Evolutionary conservation across 768 basidiomycete species (phyloP), one percentile per base, ranked within the genome.

Genomic region (Suillus luteus): DNA sequence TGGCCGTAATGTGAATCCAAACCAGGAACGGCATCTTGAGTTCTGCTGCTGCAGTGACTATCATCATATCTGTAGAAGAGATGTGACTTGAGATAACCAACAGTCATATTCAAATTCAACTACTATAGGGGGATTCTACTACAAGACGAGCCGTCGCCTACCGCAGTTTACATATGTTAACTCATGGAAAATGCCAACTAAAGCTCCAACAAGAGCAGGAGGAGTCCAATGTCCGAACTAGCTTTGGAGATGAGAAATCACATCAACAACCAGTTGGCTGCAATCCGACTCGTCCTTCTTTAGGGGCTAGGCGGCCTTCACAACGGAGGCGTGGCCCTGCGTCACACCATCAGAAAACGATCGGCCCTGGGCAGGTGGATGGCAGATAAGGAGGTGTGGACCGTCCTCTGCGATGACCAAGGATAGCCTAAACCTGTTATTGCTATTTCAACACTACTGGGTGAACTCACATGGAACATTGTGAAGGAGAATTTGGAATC

Each of bases 221-320:
- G n/a, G n/a, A 38, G 35, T 40, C 38, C 15, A 40, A 58, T 24
- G 22, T 17, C 55, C 38, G 52, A n/a, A n/a, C 10, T 33, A 31
- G 19, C 31, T 33, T 33, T 58, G 17, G 10, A 27, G 17, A 40
- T 27, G 24, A 40, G 24, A 55, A 37, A 22, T 54, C 54, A 35
- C 37, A 38, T 55, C 55, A 22, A 4, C 55, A 57, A 40, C 38
- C 27, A 27, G 38, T 41, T 40, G 38, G 38, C 24, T 40, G 55
- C 31, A 19, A 57, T 57, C 55, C 55, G 55, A 40, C 55, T 27
- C 17, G 1, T 38, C 24, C 38, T 58, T 58, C 38, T 19, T 58
- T 17, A 41, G 57, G 57, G 57, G 57, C 17, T 27, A 41, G 57
- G 57, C 57, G 57, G 57, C 57, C 55, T 58, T 41, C 17, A 27